These are phyloP conservation scores for Calonectria hongkongensis DNA, from an alignment of 2,329 filamentous ascomycete genomes.

Conservation along the genomic window DNA sequence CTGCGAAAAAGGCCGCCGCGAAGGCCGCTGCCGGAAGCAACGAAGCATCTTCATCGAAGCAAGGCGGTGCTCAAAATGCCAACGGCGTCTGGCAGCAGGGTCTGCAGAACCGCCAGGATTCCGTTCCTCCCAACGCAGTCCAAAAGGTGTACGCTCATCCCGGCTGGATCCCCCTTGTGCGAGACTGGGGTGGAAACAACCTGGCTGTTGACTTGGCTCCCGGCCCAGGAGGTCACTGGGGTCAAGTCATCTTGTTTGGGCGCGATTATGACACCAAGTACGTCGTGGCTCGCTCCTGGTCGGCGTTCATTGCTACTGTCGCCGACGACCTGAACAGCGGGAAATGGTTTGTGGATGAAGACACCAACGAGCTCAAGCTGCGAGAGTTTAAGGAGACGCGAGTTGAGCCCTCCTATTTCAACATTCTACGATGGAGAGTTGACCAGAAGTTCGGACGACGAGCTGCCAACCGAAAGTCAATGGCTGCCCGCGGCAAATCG, in stretches of 20 bases:
- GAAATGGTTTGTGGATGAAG: slow-evolving; percentile 95
- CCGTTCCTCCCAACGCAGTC: slow-evolving; percentile 88
- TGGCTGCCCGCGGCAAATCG: slow-evolving; percentile 62
- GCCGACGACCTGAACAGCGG: slow-evolving; percentile 94
- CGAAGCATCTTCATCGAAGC: slow-evolving; percentile 81
- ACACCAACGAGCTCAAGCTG: slow-evolving; percentile 92
- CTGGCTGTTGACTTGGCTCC: slow-evolving; percentile 94
- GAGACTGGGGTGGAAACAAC: slow-evolving; percentile 99
- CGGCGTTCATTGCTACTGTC: slow-evolving; percentile 87
- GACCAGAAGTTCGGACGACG: slow-evolving; percentile 94
- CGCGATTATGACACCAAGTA: slow-evolving; percentile 99
- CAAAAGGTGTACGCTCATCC: slow-evolving; percentile 96
- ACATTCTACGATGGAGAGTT: slow-evolving; percentile 94
- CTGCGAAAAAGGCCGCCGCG: slow-evolving; percentile 74
- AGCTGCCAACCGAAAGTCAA: slow-evolving; percentile 72
- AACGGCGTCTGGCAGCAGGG: slow-evolving; percentile 87
- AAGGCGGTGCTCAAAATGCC: slow-evolving; percentile 70
- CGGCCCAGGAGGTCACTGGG: slow-evolving; percentile 92
- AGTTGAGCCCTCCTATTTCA: slow-evolving; percentile 94
- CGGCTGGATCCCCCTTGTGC: slow-evolving; percentile 95
- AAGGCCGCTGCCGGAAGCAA: slow-evolving; percentile 82
- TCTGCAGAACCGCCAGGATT: slow-evolving; percentile 88
- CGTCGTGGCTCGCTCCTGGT: slow-evolving; percentile 95
- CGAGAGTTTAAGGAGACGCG: slow-evolving; percentile 92
- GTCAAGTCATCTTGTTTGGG: slow-evolving; percentile 96